Conservation (phyloP, 257 asterid species). For the Catharanthus roseus region DNA sequence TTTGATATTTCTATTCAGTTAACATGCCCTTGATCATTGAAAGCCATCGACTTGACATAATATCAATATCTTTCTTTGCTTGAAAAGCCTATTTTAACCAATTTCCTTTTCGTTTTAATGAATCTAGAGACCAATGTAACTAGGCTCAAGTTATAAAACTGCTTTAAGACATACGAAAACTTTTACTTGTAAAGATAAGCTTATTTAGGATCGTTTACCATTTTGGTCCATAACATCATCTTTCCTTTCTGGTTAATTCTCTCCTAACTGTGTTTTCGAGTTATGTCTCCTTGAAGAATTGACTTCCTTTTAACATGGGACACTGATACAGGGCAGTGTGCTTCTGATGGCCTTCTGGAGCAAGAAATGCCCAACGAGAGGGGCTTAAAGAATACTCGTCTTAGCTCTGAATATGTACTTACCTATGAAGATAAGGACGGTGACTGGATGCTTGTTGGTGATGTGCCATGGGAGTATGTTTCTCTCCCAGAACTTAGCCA, state of each 20-base stretch:
- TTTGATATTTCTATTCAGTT: background rate
- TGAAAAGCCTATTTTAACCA: background rate
- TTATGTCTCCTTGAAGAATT: background rate
- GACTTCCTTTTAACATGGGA: background rate
- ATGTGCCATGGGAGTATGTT: conserved; percentile 87
- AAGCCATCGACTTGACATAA: background rate
- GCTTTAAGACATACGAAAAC: background rate
- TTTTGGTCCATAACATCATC: background rate
- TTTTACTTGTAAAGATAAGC: background rate
- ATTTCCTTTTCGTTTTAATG: background rate
- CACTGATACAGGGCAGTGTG: background rate
- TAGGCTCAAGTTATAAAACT: background rate
- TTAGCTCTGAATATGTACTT: conserved; percentile 36
- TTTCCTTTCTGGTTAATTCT: background rate
- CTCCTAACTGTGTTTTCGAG: background rate
- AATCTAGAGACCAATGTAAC: background rate
- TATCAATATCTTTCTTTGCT: background rate
- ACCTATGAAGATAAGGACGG: conserved; percentile 26
- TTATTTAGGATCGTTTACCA: background rate
- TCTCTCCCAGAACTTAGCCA: background rate
- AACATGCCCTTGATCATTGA: background rate
- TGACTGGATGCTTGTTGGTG: conserved; percentile 77
- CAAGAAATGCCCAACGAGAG: conserved; percentile 1
- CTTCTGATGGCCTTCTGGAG: conserved; percentile 4
- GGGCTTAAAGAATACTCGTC: background rate